Evolutionary conservation across 2,329 filamentous ascomycete species (phyloP).

Genomic region (Sporothrix dimorphospora): DNA sequence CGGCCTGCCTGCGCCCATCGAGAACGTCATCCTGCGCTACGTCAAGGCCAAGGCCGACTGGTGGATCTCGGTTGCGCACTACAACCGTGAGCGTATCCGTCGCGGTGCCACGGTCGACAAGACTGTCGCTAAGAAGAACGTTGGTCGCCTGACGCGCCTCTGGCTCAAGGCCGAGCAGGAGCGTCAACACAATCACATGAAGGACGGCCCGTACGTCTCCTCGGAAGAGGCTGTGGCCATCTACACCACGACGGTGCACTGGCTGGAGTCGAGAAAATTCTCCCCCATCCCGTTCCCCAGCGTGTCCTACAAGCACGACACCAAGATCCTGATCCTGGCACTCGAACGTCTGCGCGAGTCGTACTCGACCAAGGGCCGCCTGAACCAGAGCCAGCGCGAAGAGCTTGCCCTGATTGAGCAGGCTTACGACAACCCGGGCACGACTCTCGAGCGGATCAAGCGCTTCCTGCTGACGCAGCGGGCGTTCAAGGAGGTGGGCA

Average conservation of each 20-base stretch:
- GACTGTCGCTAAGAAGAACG: slow-evolving; percentile 98
- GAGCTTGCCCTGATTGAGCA: slow-evolving; percentile 96
- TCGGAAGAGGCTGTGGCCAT: slow-evolving; percentile 98
- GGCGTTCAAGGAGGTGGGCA: slow-evolving; percentile 98
- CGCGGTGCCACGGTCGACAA: slow-evolving; percentile 97
- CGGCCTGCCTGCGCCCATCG: slow-evolving; percentile 91
- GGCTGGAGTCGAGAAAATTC: slow-evolving; percentile 97
- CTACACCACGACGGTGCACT: slow-evolving; percentile 98
- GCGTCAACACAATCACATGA: slow-evolving; percentile 98
- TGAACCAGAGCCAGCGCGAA: slow-evolving; percentile 97
- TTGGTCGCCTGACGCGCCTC: slow-evolving; percentile 88
- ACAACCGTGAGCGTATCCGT: slow-evolving; percentile 96
- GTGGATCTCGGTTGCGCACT: slow-evolving; percentile 99
- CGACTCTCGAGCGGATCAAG: slow-evolving; percentile 94
- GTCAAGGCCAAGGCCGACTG: slow-evolving; percentile 99
- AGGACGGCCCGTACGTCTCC: slow-evolving; percentile 97
- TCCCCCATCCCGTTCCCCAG: slow-evolving; percentile 98
- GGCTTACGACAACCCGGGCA: slow-evolving; percentile 96
- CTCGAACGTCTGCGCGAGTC: slow-evolving; percentile 91
- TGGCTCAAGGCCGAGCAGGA: slow-evolving; percentile 99
- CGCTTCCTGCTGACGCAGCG: slow-evolving; percentile 94
- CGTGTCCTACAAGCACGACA: slow-evolving; percentile 99
- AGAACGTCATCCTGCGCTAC: slow-evolving; percentile 97
- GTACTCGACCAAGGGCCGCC: slow-evolving; percentile 93
- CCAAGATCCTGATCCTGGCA: slow-evolving; percentile 95